Conservation (phyloP, 2,329 filamentous ascomycete genomes). For the Aphanocladium album region DNA sequence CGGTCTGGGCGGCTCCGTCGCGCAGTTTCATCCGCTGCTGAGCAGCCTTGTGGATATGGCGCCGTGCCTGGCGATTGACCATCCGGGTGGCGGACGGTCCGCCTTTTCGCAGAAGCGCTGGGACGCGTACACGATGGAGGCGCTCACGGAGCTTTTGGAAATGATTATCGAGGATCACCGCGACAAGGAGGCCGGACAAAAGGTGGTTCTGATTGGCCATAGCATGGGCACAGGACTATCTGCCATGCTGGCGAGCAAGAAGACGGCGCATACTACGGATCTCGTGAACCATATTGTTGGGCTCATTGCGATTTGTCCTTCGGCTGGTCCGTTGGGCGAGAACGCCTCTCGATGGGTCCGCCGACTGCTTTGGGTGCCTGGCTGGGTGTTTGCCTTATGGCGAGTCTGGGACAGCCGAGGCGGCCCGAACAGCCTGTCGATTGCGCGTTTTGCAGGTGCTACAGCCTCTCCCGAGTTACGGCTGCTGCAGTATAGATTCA, state of each 20-base stretch:
- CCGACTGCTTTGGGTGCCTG: conserved; percentile 63
- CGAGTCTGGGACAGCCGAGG: conserved; percentile 74
- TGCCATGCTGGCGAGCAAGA: conserved; percentile 57
- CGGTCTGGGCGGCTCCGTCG: conserved; percentile 84
- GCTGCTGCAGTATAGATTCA: conserved; percentile 67
- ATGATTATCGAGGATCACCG: conserved; percentile 69
- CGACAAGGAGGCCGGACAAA: conserved; percentile 59
- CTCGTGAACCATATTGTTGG: conserved; percentile 66
- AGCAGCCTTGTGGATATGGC: conserved; percentile 77
- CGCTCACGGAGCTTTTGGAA: conserved; percentile 69
- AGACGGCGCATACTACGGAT: conserved; percentile 38
- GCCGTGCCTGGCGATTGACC: conserved; percentile 76
- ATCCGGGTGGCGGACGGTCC: conserved; percentile 85
- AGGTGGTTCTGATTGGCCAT: conserved; percentile 77
- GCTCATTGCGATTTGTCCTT: conserved; percentile 76
- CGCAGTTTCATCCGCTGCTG: conserved; percentile 79
- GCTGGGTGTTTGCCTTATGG: conserved; percentile 68
- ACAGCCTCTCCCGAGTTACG: conserved; percentile 61
- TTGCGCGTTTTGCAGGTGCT: conserved; percentile 68
- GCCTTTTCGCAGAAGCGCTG: conserved; percentile 64
- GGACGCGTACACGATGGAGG: conserved; percentile 74
- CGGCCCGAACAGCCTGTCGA: conserved; percentile 71
- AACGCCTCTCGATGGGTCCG: conserved; percentile 39
- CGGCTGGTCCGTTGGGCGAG: conserved; percentile 57
- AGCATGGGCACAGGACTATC: conserved; percentile 84